These are phyloP conservation scores for Malus orientalis DNA, from an alignment of 306 rosid genomes.

Conservation along the genomic window DNA sequence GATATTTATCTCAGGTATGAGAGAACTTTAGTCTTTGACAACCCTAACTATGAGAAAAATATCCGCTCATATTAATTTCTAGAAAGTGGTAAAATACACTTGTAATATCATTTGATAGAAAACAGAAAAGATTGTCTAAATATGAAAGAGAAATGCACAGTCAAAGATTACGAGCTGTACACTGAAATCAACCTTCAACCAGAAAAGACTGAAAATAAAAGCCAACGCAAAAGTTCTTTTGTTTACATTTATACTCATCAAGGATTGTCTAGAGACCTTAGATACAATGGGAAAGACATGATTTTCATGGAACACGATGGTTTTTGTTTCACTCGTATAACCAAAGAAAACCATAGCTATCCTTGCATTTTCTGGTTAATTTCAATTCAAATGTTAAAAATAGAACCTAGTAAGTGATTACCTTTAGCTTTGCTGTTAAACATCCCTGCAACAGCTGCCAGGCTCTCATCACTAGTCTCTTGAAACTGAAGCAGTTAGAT, in stretches of 20 bases:
- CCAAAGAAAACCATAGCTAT: background rate
- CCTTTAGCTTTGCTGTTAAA: conserved; percentile 99
- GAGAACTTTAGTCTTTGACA: background rate
- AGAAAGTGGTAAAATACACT: background rate
- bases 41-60: background rate
- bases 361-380: background rate
- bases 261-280: background rate
- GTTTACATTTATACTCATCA: background rate
- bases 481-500: conserved; percentile 42
- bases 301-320: background rate
- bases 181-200: background rate
- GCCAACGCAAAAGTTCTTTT: background rate
- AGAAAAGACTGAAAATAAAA: background rate
- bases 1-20: background rate
- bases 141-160: background rate
- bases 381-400: background rate
- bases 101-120: background rate
- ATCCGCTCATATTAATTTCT: background rate
- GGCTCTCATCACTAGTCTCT: conserved; percentile 91
- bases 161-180: background rate
- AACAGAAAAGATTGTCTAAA: background rate
- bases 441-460: conserved; percentile 99
- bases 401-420: conserved; percentile 20
- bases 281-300: background rate
- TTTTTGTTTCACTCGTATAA: background rate